Base-by-base conservation (phyloP, 139 green algal species). In the Mychonastes homosphaera region DNA sequence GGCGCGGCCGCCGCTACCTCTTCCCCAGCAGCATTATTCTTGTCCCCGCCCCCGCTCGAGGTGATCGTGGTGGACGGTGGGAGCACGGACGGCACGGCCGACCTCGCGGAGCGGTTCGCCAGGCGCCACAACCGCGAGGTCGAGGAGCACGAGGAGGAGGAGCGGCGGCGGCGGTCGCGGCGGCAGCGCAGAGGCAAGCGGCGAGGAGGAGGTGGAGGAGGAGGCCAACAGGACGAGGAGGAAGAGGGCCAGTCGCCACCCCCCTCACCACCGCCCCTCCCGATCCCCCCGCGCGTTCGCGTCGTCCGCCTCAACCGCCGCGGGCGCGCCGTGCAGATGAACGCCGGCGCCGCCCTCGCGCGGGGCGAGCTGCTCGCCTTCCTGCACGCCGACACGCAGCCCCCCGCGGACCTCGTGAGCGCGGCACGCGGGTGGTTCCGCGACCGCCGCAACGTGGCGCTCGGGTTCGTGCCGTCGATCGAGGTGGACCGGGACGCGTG, bases 51-150 rank as follows among this genome's bases (percentile, higher is more conserved):
- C n/a, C n/a, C n/a, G n/a, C n/a, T n/a, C n/a, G 84, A 92, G 54
- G 59, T 92, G 28, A 83, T 92, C 30, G 75, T 92, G 8, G 82
- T 87, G 3, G 84, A 92, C 58, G 84, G 84, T 10, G 76, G 77
- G 58, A 88, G 77, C 60, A 67, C 29, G 0, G 84, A 90, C 58
- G 53, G 62, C 66, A 65, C 50, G 43, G 33, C 26, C 33, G 27
- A 35, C 35, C n/a, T 12, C 19, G 2, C 6, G 26, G 21, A 9
- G 24, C 10, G 38, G 16, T 3, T 45, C 7, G 38, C 21, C 12
- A 2, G 18, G 28, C 3, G 18, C 32, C 10, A 19, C 34, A 26
- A 51, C 19, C 13, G 32, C 54, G 9, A 48, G 40, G 9, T 28
- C 12, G 16, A 13, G 26, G 5, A 39, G 44, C 33, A 58, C 32